phyloP scores from a whole-genome alignment of 2,329 filamentous ascomycete genomes.

The Pseudocercospora fuligena region DNA sequence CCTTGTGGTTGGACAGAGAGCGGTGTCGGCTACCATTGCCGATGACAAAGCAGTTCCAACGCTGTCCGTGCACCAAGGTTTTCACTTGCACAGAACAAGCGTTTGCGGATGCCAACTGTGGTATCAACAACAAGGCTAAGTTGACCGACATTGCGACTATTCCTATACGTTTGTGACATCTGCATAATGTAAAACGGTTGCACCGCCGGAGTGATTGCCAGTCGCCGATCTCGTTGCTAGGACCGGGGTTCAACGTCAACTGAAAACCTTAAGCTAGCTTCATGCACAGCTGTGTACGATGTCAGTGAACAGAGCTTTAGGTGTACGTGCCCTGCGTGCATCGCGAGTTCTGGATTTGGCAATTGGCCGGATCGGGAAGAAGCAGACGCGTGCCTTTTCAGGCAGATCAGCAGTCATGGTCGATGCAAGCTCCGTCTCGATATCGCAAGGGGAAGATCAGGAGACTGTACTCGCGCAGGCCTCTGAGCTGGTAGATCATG shows the following conservation, averaged over 20 bases:
- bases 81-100: neutral
- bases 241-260: neutral
- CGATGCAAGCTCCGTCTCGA: constrained; percentile 21
- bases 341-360: neutral
- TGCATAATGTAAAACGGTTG: neutral
- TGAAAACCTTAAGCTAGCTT: constrained; percentile 5
- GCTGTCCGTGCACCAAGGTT: neutral
- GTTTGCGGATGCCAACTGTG: neutral
- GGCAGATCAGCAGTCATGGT: constrained; percentile 21
- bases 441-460: constrained; percentile 31
- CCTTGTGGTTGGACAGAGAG: neutral
- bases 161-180: neutral
- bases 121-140: neutral
- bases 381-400: neutral
- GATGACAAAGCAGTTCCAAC: neutral
- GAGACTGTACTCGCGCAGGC: constrained; percentile 28
- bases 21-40: neutral
- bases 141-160: neutral
- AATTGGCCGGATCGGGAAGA: neutral
- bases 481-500: constrained; percentile 34
- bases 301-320: neutral
- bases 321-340: neutral
- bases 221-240: neutral
- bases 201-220: neutral
- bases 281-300: neutral